Conservation (phyloP, 495 filamentous ascomycete genomes). For the Entonaema liquescens region DNA sequence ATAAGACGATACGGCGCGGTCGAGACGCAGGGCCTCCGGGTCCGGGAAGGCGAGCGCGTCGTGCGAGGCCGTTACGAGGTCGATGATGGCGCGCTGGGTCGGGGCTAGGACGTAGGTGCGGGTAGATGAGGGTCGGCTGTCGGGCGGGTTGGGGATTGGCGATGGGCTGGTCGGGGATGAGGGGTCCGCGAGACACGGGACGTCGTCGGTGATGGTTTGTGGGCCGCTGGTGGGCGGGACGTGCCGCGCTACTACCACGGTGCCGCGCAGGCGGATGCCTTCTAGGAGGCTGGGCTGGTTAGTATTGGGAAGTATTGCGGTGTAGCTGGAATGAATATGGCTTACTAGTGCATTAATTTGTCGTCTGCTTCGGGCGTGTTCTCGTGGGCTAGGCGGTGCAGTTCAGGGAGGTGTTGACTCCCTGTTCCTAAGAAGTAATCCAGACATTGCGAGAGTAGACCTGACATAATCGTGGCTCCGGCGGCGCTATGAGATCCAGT, state of each 20-base stretch:
- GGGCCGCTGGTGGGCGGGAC: constrained; percentile 46
- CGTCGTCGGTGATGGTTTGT: constrained; percentile 60
- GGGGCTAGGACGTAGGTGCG: constrained; percentile 36
- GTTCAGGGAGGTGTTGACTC: constrained; percentile 61
- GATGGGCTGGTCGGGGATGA: constrained; percentile 1
- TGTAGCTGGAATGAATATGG: neutral
- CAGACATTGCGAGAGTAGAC: constrained; percentile 71
- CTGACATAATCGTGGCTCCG: constrained; percentile 26
- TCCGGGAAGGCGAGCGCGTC: constrained; percentile 71
- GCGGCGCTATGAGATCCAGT: constrained; percentile 38
- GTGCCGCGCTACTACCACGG: constrained; percentile 65
- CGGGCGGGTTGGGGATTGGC: constrained; percentile 34
- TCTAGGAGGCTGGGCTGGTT: constrained; percentile 55
- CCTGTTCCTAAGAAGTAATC: constrained; percentile 74
- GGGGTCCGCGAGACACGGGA: constrained; percentile 49
- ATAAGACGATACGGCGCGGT: constrained; percentile 70
- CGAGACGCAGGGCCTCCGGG: constrained; percentile 66
- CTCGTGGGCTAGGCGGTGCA: constrained; percentile 58
- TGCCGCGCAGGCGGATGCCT: constrained; percentile 69
- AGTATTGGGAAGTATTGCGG: constrained; percentile 35
- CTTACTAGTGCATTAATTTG: constrained; percentile 44
- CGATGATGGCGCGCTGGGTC: constrained; percentile 49
- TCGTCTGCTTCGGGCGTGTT: constrained; percentile 44
- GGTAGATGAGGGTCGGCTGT: constrained; percentile 6
- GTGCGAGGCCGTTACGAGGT: constrained; percentile 67